Conservation (phyloP, 2,329 filamentous ascomycete species). For the Chrysosporium keratinophilum region DNA sequence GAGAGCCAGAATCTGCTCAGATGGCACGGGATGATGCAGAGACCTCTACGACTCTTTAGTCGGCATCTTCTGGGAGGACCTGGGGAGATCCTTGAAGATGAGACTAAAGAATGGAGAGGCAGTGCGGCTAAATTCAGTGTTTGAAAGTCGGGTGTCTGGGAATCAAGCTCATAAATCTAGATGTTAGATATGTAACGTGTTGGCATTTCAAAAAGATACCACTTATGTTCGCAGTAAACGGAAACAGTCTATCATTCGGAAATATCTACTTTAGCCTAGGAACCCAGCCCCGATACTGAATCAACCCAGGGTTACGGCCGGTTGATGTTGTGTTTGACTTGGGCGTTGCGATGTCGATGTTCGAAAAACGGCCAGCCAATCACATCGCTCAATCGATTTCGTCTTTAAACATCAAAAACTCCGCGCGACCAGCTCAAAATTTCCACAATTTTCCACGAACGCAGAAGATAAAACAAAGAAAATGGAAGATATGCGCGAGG, state of each 20-base stretch:
- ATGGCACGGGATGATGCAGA: constrained; percentile 22
- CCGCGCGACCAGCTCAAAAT: no score
- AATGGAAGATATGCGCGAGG: constrained; percentile 29
- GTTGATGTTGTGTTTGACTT: not conserved
- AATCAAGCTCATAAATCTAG: constrained; percentile 25
- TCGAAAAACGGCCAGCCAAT: constrained; percentile 2
- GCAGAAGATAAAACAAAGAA: not conserved
- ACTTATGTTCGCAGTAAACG: not conserved
- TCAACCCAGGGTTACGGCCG: not conserved
- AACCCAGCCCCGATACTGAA: no score
- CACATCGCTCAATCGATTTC: not conserved
- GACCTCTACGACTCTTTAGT: constrained; percentile 48
- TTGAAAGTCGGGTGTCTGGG: constrained; percentile 65
- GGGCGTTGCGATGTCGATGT: not conserved
- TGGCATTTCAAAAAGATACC: not conserved
- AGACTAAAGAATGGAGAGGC: constrained; percentile 63
- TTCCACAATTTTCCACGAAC: not conserved
- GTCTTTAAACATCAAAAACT: not conserved
- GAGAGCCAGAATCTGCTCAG: constrained; percentile 19
- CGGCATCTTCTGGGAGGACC: constrained; percentile 77
- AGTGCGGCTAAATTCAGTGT: constrained; percentile 54
- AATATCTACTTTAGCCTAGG: no score
- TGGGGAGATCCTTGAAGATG: constrained; percentile 69
- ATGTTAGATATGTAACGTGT: not conserved
- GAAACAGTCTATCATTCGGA: no score